A percentile compares a stretch with the other conserved stretches of the same genome.
phyloP scores from a whole-genome alignment of 495 filamentous ascomycete genomes.

The Tuber borchii region DNA sequence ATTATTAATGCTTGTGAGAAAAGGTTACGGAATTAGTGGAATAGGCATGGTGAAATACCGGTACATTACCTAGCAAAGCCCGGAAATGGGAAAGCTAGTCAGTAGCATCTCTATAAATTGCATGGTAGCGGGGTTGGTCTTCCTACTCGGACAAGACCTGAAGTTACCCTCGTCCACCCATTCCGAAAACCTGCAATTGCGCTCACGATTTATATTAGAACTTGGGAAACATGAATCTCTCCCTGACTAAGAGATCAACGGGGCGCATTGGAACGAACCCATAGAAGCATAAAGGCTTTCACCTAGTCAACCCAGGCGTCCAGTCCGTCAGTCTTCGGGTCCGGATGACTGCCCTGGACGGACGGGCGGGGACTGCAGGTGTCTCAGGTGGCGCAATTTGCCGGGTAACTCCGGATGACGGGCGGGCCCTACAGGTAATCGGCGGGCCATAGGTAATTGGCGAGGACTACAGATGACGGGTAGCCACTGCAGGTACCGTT shows the following conservation, averaged over 20 bases:
- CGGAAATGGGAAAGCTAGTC: conserved; percentile 42
- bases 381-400: no score
- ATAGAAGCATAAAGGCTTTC: conserved; percentile 60
- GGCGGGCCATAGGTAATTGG: no score
- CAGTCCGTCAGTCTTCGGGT: no score
- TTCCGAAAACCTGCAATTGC: conserved; percentile 46
- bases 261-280: conserved; percentile 66
- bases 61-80: conserved; percentile 44
- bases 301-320: no score
- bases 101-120: conserved; percentile 60
- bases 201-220: conserved; percentile 45
- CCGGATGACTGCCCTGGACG: no score
- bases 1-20: neutral
- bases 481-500: no score
- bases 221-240: conserved; percentile 54
- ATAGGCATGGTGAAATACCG: conserved; percentile 48
- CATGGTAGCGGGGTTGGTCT: conserved; percentile 60
- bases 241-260: conserved; percentile 62
- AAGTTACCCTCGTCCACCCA: conserved; percentile 49
- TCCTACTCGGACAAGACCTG: conserved; percentile 39
- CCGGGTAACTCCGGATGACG: no score
- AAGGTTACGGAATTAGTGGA: neutral
- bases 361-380: no score
- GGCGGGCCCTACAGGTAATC: no score
- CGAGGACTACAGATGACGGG: no score